phyloP scores from a whole-genome alignment of 345 rosid species.

The Lenwebbia sp. region DNA sequence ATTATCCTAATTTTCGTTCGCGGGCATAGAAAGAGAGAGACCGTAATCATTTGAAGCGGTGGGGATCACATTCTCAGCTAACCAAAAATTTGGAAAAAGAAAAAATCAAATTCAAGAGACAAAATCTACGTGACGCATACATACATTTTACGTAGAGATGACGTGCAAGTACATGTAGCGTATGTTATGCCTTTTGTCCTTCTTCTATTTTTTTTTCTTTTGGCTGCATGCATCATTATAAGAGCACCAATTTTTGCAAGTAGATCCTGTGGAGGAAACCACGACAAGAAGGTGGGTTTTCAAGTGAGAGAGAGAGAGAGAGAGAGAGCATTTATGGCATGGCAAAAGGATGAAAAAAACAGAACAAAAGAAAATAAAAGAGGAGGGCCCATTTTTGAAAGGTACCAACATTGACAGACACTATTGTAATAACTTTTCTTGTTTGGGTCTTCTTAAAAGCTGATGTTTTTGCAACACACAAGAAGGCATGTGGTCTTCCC shows the following conservation, averaged over 20 bases:
- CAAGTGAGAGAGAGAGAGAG: not conserved
- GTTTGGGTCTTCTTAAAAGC: not conserved
- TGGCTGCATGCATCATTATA: not conserved
- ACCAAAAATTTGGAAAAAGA: not conserved
- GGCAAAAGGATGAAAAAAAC: not conserved
- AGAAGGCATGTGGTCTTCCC: not conserved
- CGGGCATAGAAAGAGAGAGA: not conserved
- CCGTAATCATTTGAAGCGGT: not conserved
- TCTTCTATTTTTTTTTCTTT: not conserved
- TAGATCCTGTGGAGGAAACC: not conserved
- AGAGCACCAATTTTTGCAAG: not conserved
- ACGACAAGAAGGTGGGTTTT: not conserved
- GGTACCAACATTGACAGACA: not conserved
- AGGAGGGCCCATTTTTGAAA: not conserved
- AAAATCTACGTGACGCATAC: not conserved
- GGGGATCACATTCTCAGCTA: not conserved
- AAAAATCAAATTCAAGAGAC: not conserved
- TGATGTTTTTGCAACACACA: not conserved
- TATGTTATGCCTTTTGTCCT: not conserved
- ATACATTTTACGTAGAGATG: not conserved
- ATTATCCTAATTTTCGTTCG: not conserved
- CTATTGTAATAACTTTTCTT: constrained; percentile 1
- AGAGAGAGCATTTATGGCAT: not conserved
- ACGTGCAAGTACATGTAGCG: not conserved
- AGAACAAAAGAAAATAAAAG: not conserved